These are phyloP conservation scores for Phytopythium litorale DNA, from an alignment of 352 stramenopile species.

Conservation along the genomic window DNA sequence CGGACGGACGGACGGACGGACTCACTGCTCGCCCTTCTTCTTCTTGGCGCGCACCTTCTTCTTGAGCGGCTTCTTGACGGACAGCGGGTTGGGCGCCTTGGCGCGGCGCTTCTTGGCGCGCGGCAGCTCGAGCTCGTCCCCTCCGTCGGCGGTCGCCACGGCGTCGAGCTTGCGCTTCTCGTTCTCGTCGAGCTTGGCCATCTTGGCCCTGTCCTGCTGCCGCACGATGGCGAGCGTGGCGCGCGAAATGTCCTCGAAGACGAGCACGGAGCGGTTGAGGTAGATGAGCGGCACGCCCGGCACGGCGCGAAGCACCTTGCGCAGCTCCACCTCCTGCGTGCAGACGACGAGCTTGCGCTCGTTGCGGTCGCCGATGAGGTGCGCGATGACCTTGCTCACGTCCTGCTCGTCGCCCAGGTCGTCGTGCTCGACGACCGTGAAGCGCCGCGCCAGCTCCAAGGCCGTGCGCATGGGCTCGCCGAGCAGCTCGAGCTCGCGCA, in stretches of 20 bases:
- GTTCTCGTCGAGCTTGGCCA: conserved; percentile 60
- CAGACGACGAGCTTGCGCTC: conserved; percentile 80
- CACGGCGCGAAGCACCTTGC: conserved; percentile 60
- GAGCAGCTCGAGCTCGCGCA: conserved; percentile 74
- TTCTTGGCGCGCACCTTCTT: conserved; percentile 83
- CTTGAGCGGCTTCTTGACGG: conserved; percentile 67
- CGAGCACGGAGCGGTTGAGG: conserved; percentile 82
- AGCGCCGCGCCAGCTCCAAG: conserved; percentile 62
- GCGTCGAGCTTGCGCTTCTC: conserved; percentile 77
- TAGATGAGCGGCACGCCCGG: conserved; percentile 83
- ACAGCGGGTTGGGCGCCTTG: conserved; percentile 74
- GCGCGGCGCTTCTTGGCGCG: conserved; percentile 46
- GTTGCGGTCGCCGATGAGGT: conserved; percentile 67
- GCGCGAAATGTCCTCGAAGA: conserved; percentile 82
- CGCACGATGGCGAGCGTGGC: conserved; percentile 78
- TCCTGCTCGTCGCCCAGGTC: conserved; percentile 30
- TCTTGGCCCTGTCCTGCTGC: conserved; percentile 70
- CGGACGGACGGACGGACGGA: background rate
- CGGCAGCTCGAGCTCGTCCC: conserved; percentile 14
- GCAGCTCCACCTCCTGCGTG: conserved; percentile 82
- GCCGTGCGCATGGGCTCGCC: conserved; percentile 54
- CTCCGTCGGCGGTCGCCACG: conserved; percentile 17
- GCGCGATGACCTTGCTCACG: conserved; percentile 50
- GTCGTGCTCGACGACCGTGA: conserved; percentile 54
- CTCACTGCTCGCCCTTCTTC: conserved; percentile 37